Evolutionary conservation across 495 filamentous ascomycete genomes (phyloP).

Genomic region (Xylaria palmicola): DNA sequence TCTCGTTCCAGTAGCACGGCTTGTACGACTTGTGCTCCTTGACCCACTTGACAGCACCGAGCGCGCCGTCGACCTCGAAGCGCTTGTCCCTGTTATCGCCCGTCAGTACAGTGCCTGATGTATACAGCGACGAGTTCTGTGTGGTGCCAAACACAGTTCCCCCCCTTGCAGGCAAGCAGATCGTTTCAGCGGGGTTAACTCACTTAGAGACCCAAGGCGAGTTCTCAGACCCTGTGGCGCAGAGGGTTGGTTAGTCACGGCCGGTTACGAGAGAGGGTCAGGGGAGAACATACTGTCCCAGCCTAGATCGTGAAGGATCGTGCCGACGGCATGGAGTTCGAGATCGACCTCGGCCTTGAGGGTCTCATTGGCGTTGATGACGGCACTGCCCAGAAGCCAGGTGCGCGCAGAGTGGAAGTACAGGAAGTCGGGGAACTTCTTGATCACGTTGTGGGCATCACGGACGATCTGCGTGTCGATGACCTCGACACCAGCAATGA

Average conservation of each 20-base stretch:
- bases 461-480: slow-evolving; percentile 25
- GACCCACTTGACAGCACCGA: slow-evolving; percentile 76
- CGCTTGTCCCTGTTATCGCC: slow-evolving; percentile 26
- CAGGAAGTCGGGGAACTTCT: slow-evolving; percentile 29
- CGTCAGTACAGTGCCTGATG: not conserved
- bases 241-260: not conserved
- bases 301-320: slow-evolving; percentile 37
- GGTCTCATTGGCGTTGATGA: slow-evolving; percentile 34
- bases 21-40: slow-evolving; percentile 25
- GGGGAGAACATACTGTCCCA: slow-evolving; percentile 18
- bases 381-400: slow-evolving; percentile 43
- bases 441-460: slow-evolving; percentile 38
- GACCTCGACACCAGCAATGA: slow-evolving; percentile 25
- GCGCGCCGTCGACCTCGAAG: slow-evolving; percentile 65
- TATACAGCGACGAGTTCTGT: too few relatives aligned
- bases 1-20: slow-evolving; percentile 13
- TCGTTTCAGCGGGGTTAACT: not conserved
- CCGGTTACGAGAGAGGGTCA: not conserved
- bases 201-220: slow-evolving; percentile 19
- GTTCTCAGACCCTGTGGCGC: slow-evolving; percentile 13
- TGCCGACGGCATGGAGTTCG: slow-evolving; percentile 34
- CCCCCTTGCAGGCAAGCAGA: too few relatives aligned
- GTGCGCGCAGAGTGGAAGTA: slow-evolving; percentile 51
- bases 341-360: slow-evolving; percentile 29
- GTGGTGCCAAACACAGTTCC: too few relatives aligned